Base-by-base conservation (phyloP, 2,329 filamentous ascomycete genomes). In the Chaetomiaceae sp. region DNA sequence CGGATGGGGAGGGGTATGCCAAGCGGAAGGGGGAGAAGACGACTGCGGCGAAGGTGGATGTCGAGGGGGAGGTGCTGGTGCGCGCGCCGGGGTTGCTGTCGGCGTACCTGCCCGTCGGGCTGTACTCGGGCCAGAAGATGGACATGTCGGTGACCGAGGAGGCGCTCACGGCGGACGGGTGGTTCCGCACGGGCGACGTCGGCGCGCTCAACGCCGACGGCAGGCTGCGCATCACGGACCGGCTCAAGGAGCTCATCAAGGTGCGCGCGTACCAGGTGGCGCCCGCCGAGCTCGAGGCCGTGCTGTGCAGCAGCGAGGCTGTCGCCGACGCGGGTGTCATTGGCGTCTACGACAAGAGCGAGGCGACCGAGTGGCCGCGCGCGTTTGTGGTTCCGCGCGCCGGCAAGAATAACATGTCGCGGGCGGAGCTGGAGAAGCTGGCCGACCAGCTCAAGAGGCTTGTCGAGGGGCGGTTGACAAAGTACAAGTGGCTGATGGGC, bases 181-280 rank as follows among this genome's bases (percentile, higher is more conserved):
- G 85, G 84, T 73, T 89, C 59, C 83, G 81, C 63, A 89, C 85
- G 1, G 87, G 87, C 1, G 87, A 90, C 62, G 79, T 89, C 37
- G 83, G 61, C 31, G 55, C 59, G 19, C 44, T 64, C 25, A 76
- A 82, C 59, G 65, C 74, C 17, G 63, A 76, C 1, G 80, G 79
- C 33, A 73, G 75, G 59, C 76, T 88, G 61, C 79, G 79, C 63
- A 85, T 90, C 51, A 83, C 88, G 12, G 87, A 89, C 64, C 77
- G 87, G 31, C 83, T 83, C 66, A 89, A 91, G 75, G 85, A 81
- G 59, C 65, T 75, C 25, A 75, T 76, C 58, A 75, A 76, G 64
- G 71, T 74, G 9, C 67, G 69, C 14, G 72, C 71, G 8, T 71
- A 68, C 55, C 72, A 75, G 61, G 72, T 75, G 4, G 70, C 71